Conservation (phyloP, 1,284 basidiomycete species). For the Hypsizygus ulmarius region DNA sequence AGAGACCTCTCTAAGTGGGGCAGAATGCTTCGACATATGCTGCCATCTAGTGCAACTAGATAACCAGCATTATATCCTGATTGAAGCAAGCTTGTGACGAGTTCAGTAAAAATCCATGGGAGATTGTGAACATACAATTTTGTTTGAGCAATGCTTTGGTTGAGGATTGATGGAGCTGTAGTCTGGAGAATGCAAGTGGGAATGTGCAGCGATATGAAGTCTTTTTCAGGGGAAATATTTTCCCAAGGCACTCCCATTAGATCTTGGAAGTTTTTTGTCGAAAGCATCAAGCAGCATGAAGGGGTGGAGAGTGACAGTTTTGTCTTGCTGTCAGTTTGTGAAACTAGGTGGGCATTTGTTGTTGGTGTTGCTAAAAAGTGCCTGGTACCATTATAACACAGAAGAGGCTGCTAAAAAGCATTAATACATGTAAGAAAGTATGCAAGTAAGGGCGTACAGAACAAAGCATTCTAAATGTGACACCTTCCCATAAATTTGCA, state of each 20-base stretch:
- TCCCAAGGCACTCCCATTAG: too few relatives aligned
- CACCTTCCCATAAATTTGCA: background rate
- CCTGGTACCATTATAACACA: too few relatives aligned
- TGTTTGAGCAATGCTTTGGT: too few relatives aligned
- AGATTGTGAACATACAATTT: too few relatives aligned
- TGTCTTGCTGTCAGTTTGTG: background rate
- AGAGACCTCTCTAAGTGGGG: too few relatives aligned
- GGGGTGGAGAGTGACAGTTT: background rate
- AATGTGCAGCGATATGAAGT: background rate
- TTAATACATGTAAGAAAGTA: too few relatives aligned
- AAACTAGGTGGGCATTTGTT: background rate
- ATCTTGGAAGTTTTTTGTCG: background rate
- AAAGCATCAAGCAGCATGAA: background rate
- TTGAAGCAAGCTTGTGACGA: too few relatives aligned
- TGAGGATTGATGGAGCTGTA: background rate
- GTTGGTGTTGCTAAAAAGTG: background rate
- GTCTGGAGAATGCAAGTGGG: background rate
- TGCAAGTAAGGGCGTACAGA: background rate
- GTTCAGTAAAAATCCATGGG: too few relatives aligned
- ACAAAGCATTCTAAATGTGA: background rate
- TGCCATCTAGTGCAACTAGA: too few relatives aligned
- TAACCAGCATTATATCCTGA: too few relatives aligned
- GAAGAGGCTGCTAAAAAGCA: background rate
- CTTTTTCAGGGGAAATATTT: too few relatives aligned
- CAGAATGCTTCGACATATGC: too few relatives aligned